phyloP scores from a whole-genome alignment of 208 protist genomes.

The Leishmania gerbilli region DNA sequence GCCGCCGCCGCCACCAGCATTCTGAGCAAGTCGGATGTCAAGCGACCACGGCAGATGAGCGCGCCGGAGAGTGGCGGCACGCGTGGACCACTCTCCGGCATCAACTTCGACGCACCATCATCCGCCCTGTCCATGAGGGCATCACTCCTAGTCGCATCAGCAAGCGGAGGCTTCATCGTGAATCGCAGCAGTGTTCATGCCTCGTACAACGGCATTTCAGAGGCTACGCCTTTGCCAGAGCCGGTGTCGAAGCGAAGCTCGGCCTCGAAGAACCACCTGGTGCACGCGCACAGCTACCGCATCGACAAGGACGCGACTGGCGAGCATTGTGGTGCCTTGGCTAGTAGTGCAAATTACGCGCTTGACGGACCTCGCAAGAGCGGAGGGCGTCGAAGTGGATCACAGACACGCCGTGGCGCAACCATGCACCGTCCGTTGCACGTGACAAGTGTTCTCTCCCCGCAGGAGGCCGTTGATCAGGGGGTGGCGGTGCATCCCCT shows the following conservation, averaged over 20 bases:
- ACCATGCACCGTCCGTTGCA: background rate
- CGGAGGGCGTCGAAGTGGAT: background rate
- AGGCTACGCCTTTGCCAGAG: background rate
- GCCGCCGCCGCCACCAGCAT: background rate
- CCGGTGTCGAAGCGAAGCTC: background rate
- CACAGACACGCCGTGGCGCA: background rate
- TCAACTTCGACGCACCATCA: background rate
- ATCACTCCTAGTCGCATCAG: background rate
- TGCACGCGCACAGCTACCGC: conserved; percentile 18
- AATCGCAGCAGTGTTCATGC: background rate
- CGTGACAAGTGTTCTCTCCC: conserved; percentile 17
- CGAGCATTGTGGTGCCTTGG: background rate
- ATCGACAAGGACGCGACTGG: background rate
- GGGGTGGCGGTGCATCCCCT: conserved; percentile 6
- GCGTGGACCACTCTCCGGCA: background rate
- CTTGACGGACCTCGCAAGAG: background rate
- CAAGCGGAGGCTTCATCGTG: background rate
- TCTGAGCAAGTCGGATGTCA: background rate
- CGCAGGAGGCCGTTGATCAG: conserved; percentile 6
- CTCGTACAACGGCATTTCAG: background rate
- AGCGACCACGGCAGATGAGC: conserved; percentile 2
- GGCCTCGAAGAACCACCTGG: background rate
- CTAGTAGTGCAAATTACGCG: background rate
- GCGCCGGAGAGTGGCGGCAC: conserved; percentile 1
- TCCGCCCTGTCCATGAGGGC: background rate